A percentile compares a stretch with the other conserved stretches of the same genome.
Conservation (phyloP, 2,329 filamentous ascomycete species). For the Ambrosiella beaveri region DNA sequence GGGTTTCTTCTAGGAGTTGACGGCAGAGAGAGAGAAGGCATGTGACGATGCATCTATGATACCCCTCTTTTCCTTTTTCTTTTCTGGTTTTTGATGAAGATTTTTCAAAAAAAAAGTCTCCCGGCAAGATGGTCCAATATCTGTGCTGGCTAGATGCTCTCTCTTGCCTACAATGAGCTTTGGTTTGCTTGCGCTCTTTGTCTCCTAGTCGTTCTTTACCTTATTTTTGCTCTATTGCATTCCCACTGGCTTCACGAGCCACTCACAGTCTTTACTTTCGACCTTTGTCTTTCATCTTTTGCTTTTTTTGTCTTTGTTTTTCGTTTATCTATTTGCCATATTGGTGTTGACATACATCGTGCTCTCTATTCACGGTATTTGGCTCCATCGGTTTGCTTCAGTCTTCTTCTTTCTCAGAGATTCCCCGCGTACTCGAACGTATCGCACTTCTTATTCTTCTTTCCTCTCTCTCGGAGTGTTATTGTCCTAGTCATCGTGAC, state of each 20-base stretch:
- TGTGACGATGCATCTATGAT: background rate
- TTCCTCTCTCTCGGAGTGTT: background rate
- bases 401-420: background rate
- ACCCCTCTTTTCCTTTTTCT: background rate
- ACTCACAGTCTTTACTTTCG: background rate
- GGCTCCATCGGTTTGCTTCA: background rate
- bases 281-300: background rate
- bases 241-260: background rate
- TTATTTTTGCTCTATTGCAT: background rate
- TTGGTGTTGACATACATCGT: background rate
- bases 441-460: background rate
- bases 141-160: background rate
- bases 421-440: constrained; percentile 6
- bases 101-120: background rate
- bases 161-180: background rate
- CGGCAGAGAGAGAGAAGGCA: background rate
- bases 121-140: background rate
- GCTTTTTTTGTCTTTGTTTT: background rate
- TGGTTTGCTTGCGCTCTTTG: constrained; percentile 1
- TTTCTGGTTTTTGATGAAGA: background rate
- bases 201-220: constrained; percentile 4
- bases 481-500: too few species aligned
- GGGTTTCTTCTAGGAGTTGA: background rate
- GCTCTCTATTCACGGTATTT: background rate
- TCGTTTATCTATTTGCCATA: background rate